Evolutionary conservation across 2,329 filamentous ascomycete genomes (phyloP), one percentile per base, ranked within the genome.

Genomic region (Trichophyton simii): DNA sequence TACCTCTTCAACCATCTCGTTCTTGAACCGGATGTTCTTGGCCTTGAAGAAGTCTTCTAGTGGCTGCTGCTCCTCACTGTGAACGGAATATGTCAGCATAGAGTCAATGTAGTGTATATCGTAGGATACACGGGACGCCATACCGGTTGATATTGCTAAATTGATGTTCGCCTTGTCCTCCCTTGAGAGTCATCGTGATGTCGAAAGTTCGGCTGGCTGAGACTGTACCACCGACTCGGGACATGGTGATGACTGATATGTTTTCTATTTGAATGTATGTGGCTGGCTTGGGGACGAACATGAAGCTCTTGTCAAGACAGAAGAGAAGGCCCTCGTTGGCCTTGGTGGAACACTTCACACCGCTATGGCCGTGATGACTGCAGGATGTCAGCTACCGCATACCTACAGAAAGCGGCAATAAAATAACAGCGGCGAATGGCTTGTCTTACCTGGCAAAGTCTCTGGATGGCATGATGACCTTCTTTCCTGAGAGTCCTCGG

Each of bases 291-390:
- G 94, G 94, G 15, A 99, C 94, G 73, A 99, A 99, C 84, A 99
- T 95, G 75, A 99, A 95, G 6, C 91, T 92, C 77, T 96, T 96
- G 76, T 99, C 94, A 67, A 99, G 79, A 73, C 91, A 96, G 82
- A 95, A 99, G 58, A 99, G 80, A 72, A 96, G 91, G 63, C 95
- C 94, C 77, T 99, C 94, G 74, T 95, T 96, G 60, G 95, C 95
- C 78, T 99, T 99, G 83, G 99, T 96, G n/a, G 91, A 95, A 76
- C 94, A 99, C 78, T 99, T 99, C 76, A 99, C 95, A 62, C 94
- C 94, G 67, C 87, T 89, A 74, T 96, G 91, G 69, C 88, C 85
- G 72, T 96, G 91, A 77, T 97, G 94, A 67, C 88, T 74, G 50
- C 63, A 74, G 78, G 61, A 50, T 34, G 54, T 31, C n/a, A 44